Evolutionary conservation across 352 stramenopile genomes (phyloP).

Genomic region (Phytophthora lateralis): DNA sequence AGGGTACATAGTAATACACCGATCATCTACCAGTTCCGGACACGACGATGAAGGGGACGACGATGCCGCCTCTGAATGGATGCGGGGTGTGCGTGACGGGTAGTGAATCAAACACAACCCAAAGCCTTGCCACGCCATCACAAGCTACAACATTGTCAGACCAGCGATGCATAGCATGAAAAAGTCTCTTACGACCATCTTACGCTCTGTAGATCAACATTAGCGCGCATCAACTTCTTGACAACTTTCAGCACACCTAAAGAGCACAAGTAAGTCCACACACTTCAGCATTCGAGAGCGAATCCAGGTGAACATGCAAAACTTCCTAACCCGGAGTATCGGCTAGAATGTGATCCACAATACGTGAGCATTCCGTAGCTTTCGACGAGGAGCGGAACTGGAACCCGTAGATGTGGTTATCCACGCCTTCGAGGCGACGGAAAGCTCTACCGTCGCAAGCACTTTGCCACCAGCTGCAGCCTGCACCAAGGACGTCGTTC

Average conservation of each 20-base stretch:
- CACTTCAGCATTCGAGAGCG: not conserved
- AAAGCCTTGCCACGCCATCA: constrained; percentile 34
- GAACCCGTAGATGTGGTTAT: constrained; percentile 55
- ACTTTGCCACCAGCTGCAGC: constrained; percentile 49
- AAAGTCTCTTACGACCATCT: not conserved
- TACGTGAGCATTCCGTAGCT: constrained; percentile 53
- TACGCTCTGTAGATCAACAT: constrained; percentile 26
- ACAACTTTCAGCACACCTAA: constrained; percentile 23
- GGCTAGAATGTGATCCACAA: constrained; percentile 50
- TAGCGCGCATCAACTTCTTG: constrained; percentile 22
- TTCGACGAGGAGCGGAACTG: constrained; percentile 48
- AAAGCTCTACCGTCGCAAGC: constrained; percentile 35
- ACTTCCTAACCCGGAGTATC: constrained; percentile 42
- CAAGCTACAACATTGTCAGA: constrained; percentile 23
- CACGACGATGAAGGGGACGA: not conserved
- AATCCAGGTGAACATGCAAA: not conserved
- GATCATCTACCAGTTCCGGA: not conserved
- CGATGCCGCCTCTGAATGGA: constrained; percentile 13
- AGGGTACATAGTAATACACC: constrained; percentile 12
- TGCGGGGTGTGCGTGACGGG: not conserved
- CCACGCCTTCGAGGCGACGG: constrained; percentile 44
- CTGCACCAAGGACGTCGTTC: constrained; percentile 46
- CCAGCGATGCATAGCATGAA: not conserved
- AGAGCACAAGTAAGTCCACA: not conserved
- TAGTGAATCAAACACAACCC: constrained; percentile 23